phyloP scores from a whole-genome alignment of 192 early-diverging fungal species.

The Gonapodya prolifera region DNA sequence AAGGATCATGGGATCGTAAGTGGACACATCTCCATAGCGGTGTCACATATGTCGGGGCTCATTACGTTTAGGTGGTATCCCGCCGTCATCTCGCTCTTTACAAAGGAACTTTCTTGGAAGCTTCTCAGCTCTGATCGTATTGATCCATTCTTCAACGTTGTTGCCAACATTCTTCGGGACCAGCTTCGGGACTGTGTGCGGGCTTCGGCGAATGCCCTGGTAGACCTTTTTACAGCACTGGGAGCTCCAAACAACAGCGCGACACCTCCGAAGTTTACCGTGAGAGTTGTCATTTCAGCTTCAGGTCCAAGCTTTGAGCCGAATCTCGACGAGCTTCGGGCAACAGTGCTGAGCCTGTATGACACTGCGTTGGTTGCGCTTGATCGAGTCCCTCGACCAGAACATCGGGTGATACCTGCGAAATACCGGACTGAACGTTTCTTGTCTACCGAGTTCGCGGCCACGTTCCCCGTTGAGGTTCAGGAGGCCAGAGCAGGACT shows the following conservation, averaged over 20 bases:
- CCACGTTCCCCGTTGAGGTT: background rate
- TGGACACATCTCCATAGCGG: background rate
- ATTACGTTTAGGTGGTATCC: conserved; percentile 40
- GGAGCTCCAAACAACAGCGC: conserved; percentile 17
- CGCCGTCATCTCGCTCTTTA: conserved; percentile 47
- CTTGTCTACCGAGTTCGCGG: background rate
- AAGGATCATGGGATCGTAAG: conserved; percentile 40
- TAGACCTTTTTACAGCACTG: conserved; percentile 30
- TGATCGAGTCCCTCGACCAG: conserved; percentile 37
- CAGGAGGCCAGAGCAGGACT: background rate
- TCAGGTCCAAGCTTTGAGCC: conserved; percentile 33
- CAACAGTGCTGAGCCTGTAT: conserved; percentile 28
- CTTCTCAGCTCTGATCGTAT: conserved; percentile 33
- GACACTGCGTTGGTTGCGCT: conserved; percentile 29
- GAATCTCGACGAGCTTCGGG: conserved; percentile 22
- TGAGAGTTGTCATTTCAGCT: conserved; percentile 24
- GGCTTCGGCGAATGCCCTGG: conserved; percentile 30
- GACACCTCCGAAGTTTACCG: conserved; percentile 15
- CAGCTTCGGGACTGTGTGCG: conserved; percentile 34
- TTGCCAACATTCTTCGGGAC: conserved; percentile 33
- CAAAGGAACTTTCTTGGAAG: conserved; percentile 34
- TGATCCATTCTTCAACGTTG: conserved; percentile 36
- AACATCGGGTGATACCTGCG: conserved; percentile 39
- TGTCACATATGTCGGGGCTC: conserved; percentile 4
- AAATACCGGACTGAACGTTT: background rate